phyloP scores from a whole-genome alignment of 805 yeast species.

The Candida endomychidarum region DNA sequence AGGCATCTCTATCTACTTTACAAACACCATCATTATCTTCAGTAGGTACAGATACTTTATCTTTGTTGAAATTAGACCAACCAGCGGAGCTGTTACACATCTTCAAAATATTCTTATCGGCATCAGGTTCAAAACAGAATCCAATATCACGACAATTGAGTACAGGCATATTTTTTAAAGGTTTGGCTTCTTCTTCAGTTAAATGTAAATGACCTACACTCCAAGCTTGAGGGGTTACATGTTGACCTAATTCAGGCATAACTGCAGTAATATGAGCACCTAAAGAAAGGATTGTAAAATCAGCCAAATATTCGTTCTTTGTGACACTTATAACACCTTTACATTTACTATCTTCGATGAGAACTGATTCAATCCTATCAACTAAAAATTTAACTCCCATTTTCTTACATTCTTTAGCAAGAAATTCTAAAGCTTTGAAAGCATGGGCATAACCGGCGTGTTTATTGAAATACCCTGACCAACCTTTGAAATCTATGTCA shows the following conservation, averaged over 20 bases:
- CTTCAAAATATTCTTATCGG: conserved; percentile 13
- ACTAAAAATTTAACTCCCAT: conserved; percentile 16
- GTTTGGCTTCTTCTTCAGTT: conserved; percentile 11
- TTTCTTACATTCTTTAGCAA: conserved; percentile 20
- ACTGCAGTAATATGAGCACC: conserved; percentile 16
- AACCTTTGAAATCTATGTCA: conserved; percentile 15
- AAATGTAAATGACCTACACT: conserved; percentile 16
- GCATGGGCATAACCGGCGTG: conserved; percentile 47
- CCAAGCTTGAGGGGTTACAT: conserved; percentile 15
- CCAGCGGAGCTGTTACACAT: conserved; percentile 17
- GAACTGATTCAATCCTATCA: conserved; percentile 11
- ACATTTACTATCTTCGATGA: conserved; percentile 5
- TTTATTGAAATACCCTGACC: conserved; percentile 31
- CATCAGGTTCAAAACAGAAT: conserved; percentile 16
- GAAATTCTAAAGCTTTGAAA: conserved; percentile 33
- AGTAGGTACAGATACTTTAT: conserved; percentile 12
- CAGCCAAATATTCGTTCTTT: conserved; percentile 9
- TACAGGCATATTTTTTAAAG: conserved; percentile 13
- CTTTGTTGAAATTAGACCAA: conserved; percentile 7
- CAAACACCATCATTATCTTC: conserved; percentile 15
- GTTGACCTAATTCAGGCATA: conserved; percentile 10
- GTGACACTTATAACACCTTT: conserved; percentile 9
- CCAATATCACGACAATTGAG: conserved; percentile 16
- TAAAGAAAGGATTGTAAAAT: conserved; percentile 12
- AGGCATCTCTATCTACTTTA: conserved; percentile 8